Evolutionary conservation across 345 rosid genomes (phyloP).

Genomic region (Camelina hispida): DNA sequence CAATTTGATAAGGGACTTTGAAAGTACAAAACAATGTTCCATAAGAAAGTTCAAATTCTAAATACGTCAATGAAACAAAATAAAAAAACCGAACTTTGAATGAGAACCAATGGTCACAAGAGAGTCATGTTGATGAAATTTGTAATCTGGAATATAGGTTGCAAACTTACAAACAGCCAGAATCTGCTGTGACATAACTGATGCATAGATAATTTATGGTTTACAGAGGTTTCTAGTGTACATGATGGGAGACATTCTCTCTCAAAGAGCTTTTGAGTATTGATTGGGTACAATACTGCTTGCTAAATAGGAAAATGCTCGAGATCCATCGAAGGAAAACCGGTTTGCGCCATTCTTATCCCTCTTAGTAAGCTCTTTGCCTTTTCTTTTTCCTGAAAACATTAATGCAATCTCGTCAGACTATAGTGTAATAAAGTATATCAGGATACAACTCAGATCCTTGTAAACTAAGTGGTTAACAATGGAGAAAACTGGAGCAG

Average conservation of each 20-base stretch:
- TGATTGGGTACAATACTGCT: slow-evolving; percentile 30
- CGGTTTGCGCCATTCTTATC: slow-evolving; percentile 62
- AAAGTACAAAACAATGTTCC: background rate
- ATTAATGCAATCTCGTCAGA: slow-evolving; percentile 29
- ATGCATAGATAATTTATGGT: slow-evolving; percentile 18
- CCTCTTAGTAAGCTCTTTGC: slow-evolving; percentile 85
- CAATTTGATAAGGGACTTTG: background rate
- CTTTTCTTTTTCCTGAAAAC: slow-evolving; percentile 82
- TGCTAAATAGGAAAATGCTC: slow-evolving; percentile 74
- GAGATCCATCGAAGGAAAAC: slow-evolving; percentile 72
- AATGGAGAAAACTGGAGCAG: slow-evolving; percentile 11
- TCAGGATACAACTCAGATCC: background rate
- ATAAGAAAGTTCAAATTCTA: background rate
- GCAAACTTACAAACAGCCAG: slow-evolving; percentile 26
- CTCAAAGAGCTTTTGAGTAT: slow-evolving; percentile 36
- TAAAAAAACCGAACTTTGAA: background rate
- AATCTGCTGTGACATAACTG: slow-evolving; percentile 17
- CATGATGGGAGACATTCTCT: slow-evolving; percentile 34
- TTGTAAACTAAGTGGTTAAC: background rate
- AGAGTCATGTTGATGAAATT: slow-evolving; percentile 7
- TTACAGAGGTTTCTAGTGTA: slow-evolving; percentile 26
- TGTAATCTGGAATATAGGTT: background rate
- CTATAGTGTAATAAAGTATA: background rate
- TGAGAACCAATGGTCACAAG: background rate
- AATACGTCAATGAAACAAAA: background rate